Evolutionary conservation across 1,284 basidiomycete genomes (phyloP).

Genomic region (Tilletia indica): DNA sequence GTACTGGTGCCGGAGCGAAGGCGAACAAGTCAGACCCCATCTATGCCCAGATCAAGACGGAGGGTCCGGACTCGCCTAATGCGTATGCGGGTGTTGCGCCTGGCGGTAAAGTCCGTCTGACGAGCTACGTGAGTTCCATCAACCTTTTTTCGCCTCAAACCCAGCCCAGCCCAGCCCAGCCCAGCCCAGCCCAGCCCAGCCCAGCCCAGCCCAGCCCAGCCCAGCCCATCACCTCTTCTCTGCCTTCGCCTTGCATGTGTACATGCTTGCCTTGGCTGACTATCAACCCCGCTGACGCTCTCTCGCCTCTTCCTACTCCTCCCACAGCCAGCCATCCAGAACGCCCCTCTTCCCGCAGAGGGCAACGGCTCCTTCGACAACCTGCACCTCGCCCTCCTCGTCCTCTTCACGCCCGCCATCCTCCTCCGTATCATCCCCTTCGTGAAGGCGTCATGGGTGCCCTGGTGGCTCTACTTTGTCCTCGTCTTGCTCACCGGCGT

Average conservation of each 20-base stretch:
- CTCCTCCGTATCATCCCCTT: slow-evolving; percentile 52
- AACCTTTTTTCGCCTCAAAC: too few species aligned
- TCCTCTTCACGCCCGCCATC: slow-evolving; percentile 49
- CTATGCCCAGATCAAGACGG: slow-evolving; percentile 15
- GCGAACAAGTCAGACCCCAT: slow-evolving; percentile 11
- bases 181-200: too few species aligned
- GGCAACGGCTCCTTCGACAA: slow-evolving; percentile 58
- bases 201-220: too few species aligned
- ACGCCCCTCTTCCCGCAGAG: slow-evolving; percentile 52
- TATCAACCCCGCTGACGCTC: not conserved
- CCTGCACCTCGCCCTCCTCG: slow-evolving; percentile 70
- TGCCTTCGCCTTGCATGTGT: not conserved
- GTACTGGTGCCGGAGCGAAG: not conserved
- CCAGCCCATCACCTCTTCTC: not conserved
- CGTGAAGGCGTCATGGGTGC: slow-evolving; percentile 51
- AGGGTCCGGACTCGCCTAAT: slow-evolving; percentile 15
- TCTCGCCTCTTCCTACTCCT: not conserved
- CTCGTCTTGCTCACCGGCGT: slow-evolving; percentile 72
- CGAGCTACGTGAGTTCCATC: slow-evolving; percentile 38
- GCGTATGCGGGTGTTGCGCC: slow-evolving; percentile 33
- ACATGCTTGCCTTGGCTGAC: not conserved
- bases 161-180: too few species aligned
- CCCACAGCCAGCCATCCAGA: slow-evolving; percentile 41
- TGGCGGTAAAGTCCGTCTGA: slow-evolving; percentile 53
- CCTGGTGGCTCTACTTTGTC: slow-evolving; percentile 49